These are phyloP conservation scores for Chaetomidium leptoderma DNA, from an alignment of 495 filamentous ascomycete species.

Conservation along the genomic window DNA sequence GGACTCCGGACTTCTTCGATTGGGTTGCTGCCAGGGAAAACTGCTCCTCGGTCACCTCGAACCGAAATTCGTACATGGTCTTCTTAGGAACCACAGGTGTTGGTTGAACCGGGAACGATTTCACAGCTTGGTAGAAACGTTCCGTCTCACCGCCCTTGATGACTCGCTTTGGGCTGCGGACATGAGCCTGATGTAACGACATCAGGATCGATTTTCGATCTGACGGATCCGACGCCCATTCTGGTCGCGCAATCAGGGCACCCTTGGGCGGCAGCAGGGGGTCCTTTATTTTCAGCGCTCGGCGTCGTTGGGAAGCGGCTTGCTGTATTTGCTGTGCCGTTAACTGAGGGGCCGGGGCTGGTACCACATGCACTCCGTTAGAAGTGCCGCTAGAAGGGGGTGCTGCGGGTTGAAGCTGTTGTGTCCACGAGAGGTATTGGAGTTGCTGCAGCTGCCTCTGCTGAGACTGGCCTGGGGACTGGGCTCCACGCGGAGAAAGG, in stretches of 20 bases:
- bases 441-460: background rate
- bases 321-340: slow-evolving; percentile 11
- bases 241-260: slow-evolving; percentile 17
- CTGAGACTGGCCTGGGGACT: background rate
- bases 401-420: background rate
- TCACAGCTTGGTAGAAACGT: slow-evolving; percentile 47
- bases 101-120: slow-evolving; percentile 42
- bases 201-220: slow-evolving; percentile 44
- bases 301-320: slow-evolving; percentile 15
- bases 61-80: slow-evolving; percentile 30
- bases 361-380: background rate
- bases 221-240: slow-evolving; percentile 38
- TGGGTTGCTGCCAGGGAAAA: slow-evolving; percentile 23
- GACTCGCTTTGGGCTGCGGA: slow-evolving; percentile 52
- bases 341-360: background rate
- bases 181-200: slow-evolving; percentile 55
- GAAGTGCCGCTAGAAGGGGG: background rate
- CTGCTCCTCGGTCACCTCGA: slow-evolving; percentile 34
- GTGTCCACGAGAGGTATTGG: background rate
- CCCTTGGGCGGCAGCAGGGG: slow-evolving; percentile 22
- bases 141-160: slow-evolving; percentile 27
- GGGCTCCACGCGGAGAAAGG: background rate
- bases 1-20: slow-evolving; percentile 10
- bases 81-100: slow-evolving; percentile 29
- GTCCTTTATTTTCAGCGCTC: background rate